These are phyloP conservation scores for Geotrichum cucujoidarum DNA, from an alignment of 1,139 yeast species.

Conservation along the genomic window DNA sequence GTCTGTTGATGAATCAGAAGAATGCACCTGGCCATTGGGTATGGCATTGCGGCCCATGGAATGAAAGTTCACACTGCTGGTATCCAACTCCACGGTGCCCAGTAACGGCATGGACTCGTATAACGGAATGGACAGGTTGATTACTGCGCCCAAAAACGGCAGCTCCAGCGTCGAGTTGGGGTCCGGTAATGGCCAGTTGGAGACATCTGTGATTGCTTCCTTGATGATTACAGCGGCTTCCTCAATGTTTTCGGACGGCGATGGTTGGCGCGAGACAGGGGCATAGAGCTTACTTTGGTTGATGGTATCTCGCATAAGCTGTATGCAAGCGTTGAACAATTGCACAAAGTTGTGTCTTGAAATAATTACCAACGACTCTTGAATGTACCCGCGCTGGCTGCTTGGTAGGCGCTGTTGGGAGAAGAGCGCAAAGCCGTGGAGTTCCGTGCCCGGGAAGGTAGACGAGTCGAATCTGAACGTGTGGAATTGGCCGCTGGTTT, in stretches of 20 bases:
- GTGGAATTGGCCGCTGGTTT: conserved; percentile 22
- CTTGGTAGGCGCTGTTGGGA: conserved; percentile 25
- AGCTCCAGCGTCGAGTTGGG: conserved; percentile 24
- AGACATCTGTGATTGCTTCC: conserved; percentile 28
- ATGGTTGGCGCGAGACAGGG: no score
- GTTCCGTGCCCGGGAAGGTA: conserved; percentile 10
- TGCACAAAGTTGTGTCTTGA: conserved; percentile 26
- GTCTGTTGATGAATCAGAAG: not conserved
- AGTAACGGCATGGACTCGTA: conserved; percentile 21
- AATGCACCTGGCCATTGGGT: conserved; percentile 16
- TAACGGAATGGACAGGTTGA: conserved; percentile 17
- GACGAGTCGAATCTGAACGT: conserved; percentile 24
- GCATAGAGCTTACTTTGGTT: not conserved
- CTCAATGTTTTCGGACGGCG: conserved; percentile 27
- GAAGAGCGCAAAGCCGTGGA: conserved; percentile 29
- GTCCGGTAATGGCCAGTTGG: conserved; percentile 29
- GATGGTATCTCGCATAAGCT: conserved; percentile 19
- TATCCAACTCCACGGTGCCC: conserved; percentile 15
- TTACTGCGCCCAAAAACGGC: conserved; percentile 28
- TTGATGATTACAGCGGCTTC: conserved; percentile 28
- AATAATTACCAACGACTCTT: conserved; percentile 31
- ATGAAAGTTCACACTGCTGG: conserved; percentile 14
- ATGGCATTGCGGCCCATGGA: conserved; percentile 9
- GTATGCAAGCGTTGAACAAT: conserved; percentile 26
- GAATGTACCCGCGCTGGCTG: conserved; percentile 28